These are phyloP conservation scores for Scleroderma bovista DNA, from an alignment of 768 basidiomycete genomes.

Conservation along the genomic window DNA sequence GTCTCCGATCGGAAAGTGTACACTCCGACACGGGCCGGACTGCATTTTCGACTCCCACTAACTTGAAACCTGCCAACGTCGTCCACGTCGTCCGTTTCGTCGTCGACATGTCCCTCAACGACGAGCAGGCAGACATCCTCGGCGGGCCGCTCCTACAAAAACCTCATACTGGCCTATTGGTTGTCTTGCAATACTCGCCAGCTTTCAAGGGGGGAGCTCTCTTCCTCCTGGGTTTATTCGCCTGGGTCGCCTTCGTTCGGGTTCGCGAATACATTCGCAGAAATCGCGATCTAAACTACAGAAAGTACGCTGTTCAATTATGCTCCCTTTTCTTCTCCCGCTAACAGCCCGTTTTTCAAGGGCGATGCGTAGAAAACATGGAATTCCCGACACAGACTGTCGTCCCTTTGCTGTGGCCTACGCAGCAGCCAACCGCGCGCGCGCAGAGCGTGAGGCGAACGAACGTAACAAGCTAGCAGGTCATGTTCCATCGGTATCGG, in stretches of 20 bases:
- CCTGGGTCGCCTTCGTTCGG: constrained; percentile 29
- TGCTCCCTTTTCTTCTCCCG: background rate
- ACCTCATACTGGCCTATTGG: constrained; percentile 22
- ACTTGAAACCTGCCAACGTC: background rate
- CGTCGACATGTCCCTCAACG: constrained; percentile 44
- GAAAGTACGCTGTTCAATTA: constrained; percentile 44
- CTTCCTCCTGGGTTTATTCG: constrained; percentile 30
- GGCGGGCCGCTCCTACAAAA: constrained; percentile 47
- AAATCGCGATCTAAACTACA: constrained; percentile 60
- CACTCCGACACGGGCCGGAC: constrained; percentile 16
- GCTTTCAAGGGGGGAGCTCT: constrained; percentile 34
- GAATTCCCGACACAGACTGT: constrained; percentile 78
- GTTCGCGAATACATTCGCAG: constrained; percentile 44
- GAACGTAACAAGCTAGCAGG: constrained; percentile 30
- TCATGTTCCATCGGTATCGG: constrained; percentile 13
- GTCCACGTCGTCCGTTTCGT: constrained; percentile 14
- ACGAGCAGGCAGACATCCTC: constrained; percentile 68
- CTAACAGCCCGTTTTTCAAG: constrained; percentile 32
- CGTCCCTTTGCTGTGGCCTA: constrained; percentile 88
- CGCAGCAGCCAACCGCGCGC: constrained; percentile 56
- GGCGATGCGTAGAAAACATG: constrained; percentile 68
- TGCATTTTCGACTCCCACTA: constrained; percentile 6
- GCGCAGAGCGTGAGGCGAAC: constrained; percentile 47
- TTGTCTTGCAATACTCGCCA: constrained; percentile 30
- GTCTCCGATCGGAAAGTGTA: constrained; percentile 21